phyloP scores from a whole-genome alignment of 208 protist genomes.

The Eutreptiella sp. region DNA sequence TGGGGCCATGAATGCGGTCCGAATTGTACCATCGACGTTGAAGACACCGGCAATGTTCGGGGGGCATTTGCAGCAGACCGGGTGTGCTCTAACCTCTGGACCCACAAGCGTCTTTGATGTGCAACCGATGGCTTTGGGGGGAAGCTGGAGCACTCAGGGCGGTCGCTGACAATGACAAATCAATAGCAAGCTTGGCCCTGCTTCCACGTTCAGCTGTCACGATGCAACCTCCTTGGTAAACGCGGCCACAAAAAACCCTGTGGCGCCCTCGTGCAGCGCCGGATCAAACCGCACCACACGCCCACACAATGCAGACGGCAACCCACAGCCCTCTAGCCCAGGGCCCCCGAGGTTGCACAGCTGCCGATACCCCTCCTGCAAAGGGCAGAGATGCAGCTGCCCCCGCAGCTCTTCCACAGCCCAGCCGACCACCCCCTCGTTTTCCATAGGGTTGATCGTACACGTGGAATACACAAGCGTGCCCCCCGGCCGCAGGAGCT shows the following conservation, averaged over 20 bases:
- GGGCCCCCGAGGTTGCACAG: conserved; percentile 6
- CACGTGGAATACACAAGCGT: conserved; percentile 82
- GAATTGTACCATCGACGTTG: no score
- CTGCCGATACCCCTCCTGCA: not conserved
- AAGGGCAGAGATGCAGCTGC: not conserved
- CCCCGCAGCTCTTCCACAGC: conserved; percentile 41
- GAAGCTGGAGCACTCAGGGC: no score
- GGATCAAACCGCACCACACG: conserved; percentile 15
- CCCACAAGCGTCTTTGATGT: no score
- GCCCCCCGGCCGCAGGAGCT: conserved; percentile 45
- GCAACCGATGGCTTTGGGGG: no score
- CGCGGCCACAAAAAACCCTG: conserved; percentile 10
- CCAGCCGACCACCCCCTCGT: conserved; percentile 65
- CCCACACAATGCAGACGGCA: not conserved
- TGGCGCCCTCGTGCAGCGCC: not conserved
- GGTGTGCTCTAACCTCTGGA: no score
- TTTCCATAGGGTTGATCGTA: conserved; percentile 72
- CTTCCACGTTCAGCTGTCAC: no score
- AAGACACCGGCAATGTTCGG: no score
- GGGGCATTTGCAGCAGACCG: no score
- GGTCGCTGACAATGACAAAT: no score
- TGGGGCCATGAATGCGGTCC: no score
- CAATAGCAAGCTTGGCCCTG: no score
- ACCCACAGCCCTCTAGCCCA: not conserved
- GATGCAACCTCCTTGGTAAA: conserved; percentile 15